Percentiles rank a stretch among this genome's conserved stretches.
These are phyloP conservation scores for Penicillium nucicola DNA, from an alignment of 495 filamentous ascomycete species.

Conservation along the genomic window DNA sequence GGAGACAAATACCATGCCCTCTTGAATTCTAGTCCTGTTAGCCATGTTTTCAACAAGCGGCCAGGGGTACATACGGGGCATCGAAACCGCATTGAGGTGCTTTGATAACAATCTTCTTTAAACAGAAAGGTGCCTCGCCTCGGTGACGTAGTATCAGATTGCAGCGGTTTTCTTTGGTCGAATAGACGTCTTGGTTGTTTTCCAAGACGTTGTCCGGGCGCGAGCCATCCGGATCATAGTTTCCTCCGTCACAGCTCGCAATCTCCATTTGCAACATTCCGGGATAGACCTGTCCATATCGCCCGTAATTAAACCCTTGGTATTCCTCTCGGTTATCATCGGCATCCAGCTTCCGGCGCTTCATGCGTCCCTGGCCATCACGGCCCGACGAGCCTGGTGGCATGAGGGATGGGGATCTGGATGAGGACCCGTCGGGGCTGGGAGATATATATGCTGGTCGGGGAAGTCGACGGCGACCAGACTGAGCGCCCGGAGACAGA, in stretches of 20 bases:
- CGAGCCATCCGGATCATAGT: constrained; percentile 60
- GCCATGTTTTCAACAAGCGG: constrained; percentile 11
- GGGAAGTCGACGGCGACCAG: constrained; percentile 10
- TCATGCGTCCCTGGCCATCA: constrained; percentile 48
- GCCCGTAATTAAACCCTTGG: constrained; percentile 69
- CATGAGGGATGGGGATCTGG: constrained; percentile 34
- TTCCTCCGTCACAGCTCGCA: constrained; percentile 83
- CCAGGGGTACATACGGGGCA: constrained; percentile 66
- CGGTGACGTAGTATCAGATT: constrained; percentile 81
- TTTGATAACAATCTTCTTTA: constrained; percentile 85
- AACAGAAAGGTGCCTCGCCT: constrained; percentile 70
- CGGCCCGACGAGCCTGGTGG: constrained; percentile 23
- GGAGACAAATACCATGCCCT: constrained; percentile 89
- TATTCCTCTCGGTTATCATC: constrained; percentile 52
- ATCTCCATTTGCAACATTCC: constrained; percentile 81
- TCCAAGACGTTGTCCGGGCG: constrained; percentile 76
- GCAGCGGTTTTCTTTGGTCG: constrained; percentile 76
- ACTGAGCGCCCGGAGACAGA: neutral
- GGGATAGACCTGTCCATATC: constrained; percentile 78
- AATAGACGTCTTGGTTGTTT: constrained; percentile 83
- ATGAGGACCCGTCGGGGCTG: constrained; percentile 1
- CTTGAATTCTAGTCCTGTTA: constrained; percentile 64
- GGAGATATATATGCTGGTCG: neutral
- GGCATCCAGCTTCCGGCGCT: constrained; percentile 72
- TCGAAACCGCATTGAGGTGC: constrained; percentile 78